Evolutionary conservation across 768 basidiomycete species (phyloP), one percentile per base, ranked within the genome.

Genomic region (Paxillus rubicundulus): DNA sequence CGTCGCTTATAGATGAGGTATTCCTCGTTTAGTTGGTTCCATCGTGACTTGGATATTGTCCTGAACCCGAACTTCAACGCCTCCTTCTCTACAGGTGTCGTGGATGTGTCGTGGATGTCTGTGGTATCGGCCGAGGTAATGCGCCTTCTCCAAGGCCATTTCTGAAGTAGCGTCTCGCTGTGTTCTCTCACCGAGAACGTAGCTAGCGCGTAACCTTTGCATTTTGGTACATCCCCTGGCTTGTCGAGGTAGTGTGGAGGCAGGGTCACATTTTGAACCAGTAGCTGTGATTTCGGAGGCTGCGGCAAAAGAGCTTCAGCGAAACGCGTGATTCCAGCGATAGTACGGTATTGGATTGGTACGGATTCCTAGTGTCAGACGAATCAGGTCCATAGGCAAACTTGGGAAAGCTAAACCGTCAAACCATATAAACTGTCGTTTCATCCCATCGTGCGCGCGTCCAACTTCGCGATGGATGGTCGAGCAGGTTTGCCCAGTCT

Each of bases 201-300:
- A 49, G 92, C 71, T 27, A 92, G 78, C 0, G 88, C 87, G 55
- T 91, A 92, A 2, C 87, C 86, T 72, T 86, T 91, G 67, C 79
- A 85, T 49, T 77, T 79, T 2, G 85, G 81, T 13, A 69, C 58
- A 21, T 78, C 75, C 2, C 70, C 80, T 13, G 80, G 77, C 47
- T 74, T 74, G 62, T 88, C 87, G 44, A 79, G 76, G 62, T 85
- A 79, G 59, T 90, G 86, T 1, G 80, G 73, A 12, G 84, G 86
- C 24, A 88, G 74, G 2, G 68, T 55, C 38, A 92, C 72, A 34
- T 64, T 56, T 61, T 91, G 84, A 5, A 90, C 61, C 18, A 66
- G 68, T 18, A 62, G 39, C 5, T 41, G 4, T 27, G 51, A 42
- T 16, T 17, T 55, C 2, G 46, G 36, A 18, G 8, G 60, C 21